Base-by-base conservation (phyloP, 2,329 filamentous ascomycete species). In the Penicillium paneum region DNA sequence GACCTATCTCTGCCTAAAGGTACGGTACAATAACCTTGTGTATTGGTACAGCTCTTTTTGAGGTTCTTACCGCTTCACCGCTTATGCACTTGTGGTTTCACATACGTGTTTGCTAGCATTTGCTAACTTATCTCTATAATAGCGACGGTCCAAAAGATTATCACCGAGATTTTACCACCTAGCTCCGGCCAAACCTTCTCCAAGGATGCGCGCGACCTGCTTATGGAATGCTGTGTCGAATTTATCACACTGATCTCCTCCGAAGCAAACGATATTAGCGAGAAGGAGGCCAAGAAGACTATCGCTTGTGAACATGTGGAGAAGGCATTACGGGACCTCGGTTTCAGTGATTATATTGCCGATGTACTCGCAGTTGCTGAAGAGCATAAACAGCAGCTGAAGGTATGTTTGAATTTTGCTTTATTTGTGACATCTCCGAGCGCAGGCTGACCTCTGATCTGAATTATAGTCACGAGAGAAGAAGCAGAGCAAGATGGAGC, bases 231-330 rank as follows among this genome's bases (percentile, higher is more conserved):
- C 78, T 99, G 94, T 70, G 93, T 99, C 68, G 94, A 99, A 74
- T 99, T 99, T 74, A 97, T 99, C 74, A 97, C 94, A 17, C 84
- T 99, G 67, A 89, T 99, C 65, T 97, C 92, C n/a, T 96, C 91
- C 44, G 93, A 99, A 78, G 94, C 94, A 59, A 99, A 99, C 75
- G 94, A 99, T 67, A 99, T 99, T 61, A 95, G 92, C 12, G 94
- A 99, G 73, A 96, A 96, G 75, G 94, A 99, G 69, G 91, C 92
- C 46, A 99, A 99, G 80, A 99, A 99, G 82, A 99, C 94, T 4
- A 99, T 99, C 65, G 93, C 93, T 12, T 96, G 91, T 73, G 94
- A 99, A 68, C 94, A 99, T 77, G 95, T 99, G 66, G 95, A 93
- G 69, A 93, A 93, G 69, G 94, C 94, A 0, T 82, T 99, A 39